Base-by-base conservation (phyloP, 2,329 filamentous ascomycete genomes). In the Teratosphaeria viscida region DNA sequence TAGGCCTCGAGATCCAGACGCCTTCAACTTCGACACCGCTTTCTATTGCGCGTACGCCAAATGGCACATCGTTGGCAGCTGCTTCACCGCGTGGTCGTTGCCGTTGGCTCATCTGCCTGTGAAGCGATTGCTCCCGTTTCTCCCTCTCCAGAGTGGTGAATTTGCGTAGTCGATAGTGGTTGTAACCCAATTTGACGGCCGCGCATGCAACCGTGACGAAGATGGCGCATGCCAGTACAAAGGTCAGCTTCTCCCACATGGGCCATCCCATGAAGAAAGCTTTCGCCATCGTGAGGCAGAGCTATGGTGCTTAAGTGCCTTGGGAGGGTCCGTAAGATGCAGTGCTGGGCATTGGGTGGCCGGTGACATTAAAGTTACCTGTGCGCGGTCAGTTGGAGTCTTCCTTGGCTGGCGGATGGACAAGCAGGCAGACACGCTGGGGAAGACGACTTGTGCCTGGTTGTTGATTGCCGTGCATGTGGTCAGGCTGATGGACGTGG, bases 241-340 rank as follows among this genome's bases (percentile, higher is more conserved):
- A 90, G 57, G 86, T 89, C 85, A 96, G 86, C 77, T 95, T 85
- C 79, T 94, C 84, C 91, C 91, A 96, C 68, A 94, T 77, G 66
- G 82, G 78, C 91, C 90, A 95, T 56, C 64, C 72, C 23, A 61
- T 68, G 66, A 79, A 80, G 71, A 80, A 79, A 16, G 23, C 57
- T 32, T 60, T 62, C 16, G 57, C 59, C 63, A 65, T 65, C n/a
- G 1, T 56, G 43, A 26, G 7, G 4, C 29, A 5, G 29, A 43
- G 37, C 14, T 14, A 43, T 5, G 2, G 37, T n/a, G 37, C 11
- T 32, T 35, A 12, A 12, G 5, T 49, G 16, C 5, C 16, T 49
- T 57, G 8, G 14, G 26, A 7, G 35, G 5, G 29, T 16, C 16
- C 56, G 10, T n/a, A 19, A 39, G 29, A 19, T 54, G 35, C 5